Percentiles rank a stretch among this genome's conserved stretches.
These are phyloP conservation scores for Clarireedia hainanense DNA, from an alignment of 2,329 filamentous ascomycete genomes.

Conservation along the genomic window DNA sequence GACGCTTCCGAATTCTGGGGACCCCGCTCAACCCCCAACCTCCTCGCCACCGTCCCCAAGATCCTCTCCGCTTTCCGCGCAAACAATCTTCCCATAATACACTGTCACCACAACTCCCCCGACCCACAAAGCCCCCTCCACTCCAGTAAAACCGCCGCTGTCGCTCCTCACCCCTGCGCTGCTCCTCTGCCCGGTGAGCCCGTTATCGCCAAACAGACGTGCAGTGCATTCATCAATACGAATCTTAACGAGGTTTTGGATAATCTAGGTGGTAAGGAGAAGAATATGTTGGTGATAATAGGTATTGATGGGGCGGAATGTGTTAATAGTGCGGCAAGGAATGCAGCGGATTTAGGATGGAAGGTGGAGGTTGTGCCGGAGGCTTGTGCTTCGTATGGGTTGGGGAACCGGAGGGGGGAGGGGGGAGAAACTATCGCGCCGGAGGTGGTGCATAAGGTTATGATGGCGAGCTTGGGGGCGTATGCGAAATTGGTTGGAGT, in stretches of 20 bases:
- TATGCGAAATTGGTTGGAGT: neutral
- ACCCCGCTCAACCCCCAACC: slow-evolving; percentile 18
- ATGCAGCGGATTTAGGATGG: slow-evolving; percentile 19
- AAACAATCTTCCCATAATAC: slow-evolving; percentile 14
- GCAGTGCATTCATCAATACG: slow-evolving; percentile 16
- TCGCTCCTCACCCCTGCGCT: slow-evolving; percentile 14
- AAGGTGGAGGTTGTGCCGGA: slow-evolving; percentile 19
- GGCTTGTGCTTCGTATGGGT: slow-evolving; percentile 18
- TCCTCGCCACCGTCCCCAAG: slow-evolving; percentile 12
- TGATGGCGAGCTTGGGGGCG: neutral
- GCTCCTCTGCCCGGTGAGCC: slow-evolving; percentile 11
- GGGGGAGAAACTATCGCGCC: neutral
- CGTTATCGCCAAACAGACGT: slow-evolving; percentile 16
- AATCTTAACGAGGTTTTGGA: neutral
- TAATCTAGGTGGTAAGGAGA: slow-evolving; percentile 7
- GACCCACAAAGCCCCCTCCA: slow-evolving; percentile 11
- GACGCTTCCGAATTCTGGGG: slow-evolving; percentile 13
- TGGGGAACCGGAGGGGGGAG: neutral
- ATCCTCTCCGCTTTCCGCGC: slow-evolving; percentile 17
- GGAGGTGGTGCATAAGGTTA: slow-evolving; percentile 1
- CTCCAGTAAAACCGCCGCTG: slow-evolving; percentile 10
- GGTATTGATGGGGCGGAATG: slow-evolving; percentile 22
- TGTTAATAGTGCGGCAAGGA: slow-evolving; percentile 18
- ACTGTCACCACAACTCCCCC: slow-evolving; percentile 18
- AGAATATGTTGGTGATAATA: slow-evolving; percentile 14